Evolutionary conservation across 352 stramenopile genomes (phyloP).

Genomic region (Phytophthora megakarya): DNA sequence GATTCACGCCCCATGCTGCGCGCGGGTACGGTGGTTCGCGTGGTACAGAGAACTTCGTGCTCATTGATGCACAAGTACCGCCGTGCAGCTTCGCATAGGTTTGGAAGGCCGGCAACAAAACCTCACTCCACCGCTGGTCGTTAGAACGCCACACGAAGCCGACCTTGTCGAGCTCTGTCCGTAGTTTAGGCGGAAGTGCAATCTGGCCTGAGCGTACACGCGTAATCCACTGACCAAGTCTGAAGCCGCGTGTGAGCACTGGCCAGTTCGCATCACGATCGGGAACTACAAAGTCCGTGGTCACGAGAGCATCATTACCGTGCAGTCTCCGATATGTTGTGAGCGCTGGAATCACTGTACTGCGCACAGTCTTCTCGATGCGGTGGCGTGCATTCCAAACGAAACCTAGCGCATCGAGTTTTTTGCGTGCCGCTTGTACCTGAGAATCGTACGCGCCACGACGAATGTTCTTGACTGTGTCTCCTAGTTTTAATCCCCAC

Average conservation of each 20-base stretch:
- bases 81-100: conserved; percentile 57
- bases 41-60: conserved; percentile 76
- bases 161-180: conserved; percentile 58
- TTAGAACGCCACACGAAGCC: conserved; percentile 80
- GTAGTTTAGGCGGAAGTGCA: conserved; percentile 42
- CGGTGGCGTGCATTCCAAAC: conserved; percentile 88
- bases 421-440: conserved; percentile 65
- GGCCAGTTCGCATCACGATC: conserved; percentile 62
- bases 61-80: conserved; percentile 69
- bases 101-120: conserved; percentile 70
- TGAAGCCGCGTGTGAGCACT: conserved; percentile 55
- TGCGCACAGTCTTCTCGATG: conserved; percentile 55
- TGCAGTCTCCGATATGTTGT: conserved; percentile 52
- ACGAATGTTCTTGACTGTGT: conserved; percentile 93
- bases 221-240: conserved; percentile 77
- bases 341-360: conserved; percentile 65
- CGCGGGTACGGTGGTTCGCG: conserved; percentile 58
- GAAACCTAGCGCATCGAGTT: conserved; percentile 92
- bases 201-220: conserved; percentile 57
- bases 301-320: conserved; percentile 52
- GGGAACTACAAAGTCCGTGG: conserved; percentile 75
- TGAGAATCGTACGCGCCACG: conserved; percentile 79
- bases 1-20: conserved; percentile 69
- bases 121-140: conserved; percentile 67
- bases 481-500: conserved; percentile 87